These are phyloP conservation scores for Hymenoscyphus fructigenus DNA, from an alignment of 2,329 filamentous ascomycete species.

Conservation along the genomic window DNA sequence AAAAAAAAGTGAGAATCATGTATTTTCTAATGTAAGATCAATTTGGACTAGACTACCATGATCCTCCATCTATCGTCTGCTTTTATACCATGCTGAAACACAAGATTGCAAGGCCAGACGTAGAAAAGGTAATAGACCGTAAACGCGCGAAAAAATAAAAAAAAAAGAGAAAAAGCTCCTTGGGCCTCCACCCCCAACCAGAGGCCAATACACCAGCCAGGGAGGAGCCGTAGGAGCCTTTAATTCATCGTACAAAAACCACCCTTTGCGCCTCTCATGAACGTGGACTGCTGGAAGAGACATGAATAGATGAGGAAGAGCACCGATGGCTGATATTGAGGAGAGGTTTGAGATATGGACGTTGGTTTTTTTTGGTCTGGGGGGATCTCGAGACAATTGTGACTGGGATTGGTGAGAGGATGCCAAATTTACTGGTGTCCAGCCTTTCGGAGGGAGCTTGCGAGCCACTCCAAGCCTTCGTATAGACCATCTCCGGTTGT, in stretches of 20 bases:
- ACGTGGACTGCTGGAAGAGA: conserved; percentile 36
- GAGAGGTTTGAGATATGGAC: conserved; percentile 34
- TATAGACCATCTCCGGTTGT: conserved; percentile 79
- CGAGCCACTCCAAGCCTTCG: conserved; percentile 67
- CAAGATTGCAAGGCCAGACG: conserved; percentile 36
- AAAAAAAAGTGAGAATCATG: conserved; percentile 7
- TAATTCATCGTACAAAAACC: conserved; percentile 39
- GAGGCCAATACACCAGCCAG: conserved; percentile 32
- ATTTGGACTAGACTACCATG: conserved; percentile 40
- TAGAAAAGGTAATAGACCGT: conserved; percentile 33
- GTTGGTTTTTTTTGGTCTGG: conserved; percentile 31
- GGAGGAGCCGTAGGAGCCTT: conserved; percentile 29
- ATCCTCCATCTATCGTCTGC: conserved; percentile 38
- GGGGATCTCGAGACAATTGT: conserved; percentile 32
- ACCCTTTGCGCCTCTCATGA: conserved; percentile 39
- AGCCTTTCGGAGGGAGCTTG: conserved; percentile 77
- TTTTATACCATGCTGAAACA: conserved; percentile 38
- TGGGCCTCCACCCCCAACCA: conserved; percentile 27
- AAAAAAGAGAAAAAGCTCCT: conserved; percentile 25
- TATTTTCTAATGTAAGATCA: conserved; percentile 39
- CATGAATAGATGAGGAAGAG: conserved; percentile 34
- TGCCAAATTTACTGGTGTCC: conserved; percentile 56
- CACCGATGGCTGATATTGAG: conserved; percentile 34
- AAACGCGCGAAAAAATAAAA: conserved; percentile 28
- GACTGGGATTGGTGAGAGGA: conserved; percentile 15